Base-by-base conservation (phyloP, 2,329 filamentous ascomycete genomes). In the Oidium heveae region DNA sequence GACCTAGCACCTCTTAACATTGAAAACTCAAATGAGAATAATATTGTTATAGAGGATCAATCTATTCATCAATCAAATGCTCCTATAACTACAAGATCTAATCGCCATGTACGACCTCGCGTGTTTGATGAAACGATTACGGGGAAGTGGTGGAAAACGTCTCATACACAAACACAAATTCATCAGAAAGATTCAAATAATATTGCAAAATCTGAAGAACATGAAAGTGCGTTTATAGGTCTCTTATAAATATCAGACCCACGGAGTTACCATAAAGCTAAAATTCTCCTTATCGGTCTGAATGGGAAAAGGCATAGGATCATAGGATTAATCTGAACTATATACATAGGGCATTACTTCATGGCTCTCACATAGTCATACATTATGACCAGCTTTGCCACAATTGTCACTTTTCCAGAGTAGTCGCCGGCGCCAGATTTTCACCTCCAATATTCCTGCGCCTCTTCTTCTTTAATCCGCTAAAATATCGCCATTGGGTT, bases 41-140 rank as follows among this genome's bases (percentile, higher is more conserved):
- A n/a, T 12, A 18, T 10, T 12, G 39, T 16, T 16, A 43, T 18
- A 43, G 6, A 47, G 9, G 9, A 22, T 24, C 44, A 24, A 32
- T 47, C 44, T 24, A 7, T 13, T 24, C 8, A 47, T 24, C 44
- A 24, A 24, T 2, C 18, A 24, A 49, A 49, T 49, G 44, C 20
- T 13, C 24, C 3, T 9, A 4, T 24, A 2, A 24, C 7, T 18
- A 43, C 39, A 4, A 49, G 20, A 49, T 32, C 44, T 15, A 49
- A 49, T 10, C 44, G 44, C 44, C 20, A 24, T 13, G 83, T 87
- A 1, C 82, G 82, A 12, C 74, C 80, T 33, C 77, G 74, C 34
- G 86, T 78, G 58, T 79, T 76, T 1, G 86, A 94, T 1, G 79
- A 80, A 39, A 98, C 74, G 9, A 96, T 73, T 12, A 79, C 77